phyloP scores from a whole-genome alignment of 768 basidiomycete genomes.

The Obba rivulosa region DNA sequence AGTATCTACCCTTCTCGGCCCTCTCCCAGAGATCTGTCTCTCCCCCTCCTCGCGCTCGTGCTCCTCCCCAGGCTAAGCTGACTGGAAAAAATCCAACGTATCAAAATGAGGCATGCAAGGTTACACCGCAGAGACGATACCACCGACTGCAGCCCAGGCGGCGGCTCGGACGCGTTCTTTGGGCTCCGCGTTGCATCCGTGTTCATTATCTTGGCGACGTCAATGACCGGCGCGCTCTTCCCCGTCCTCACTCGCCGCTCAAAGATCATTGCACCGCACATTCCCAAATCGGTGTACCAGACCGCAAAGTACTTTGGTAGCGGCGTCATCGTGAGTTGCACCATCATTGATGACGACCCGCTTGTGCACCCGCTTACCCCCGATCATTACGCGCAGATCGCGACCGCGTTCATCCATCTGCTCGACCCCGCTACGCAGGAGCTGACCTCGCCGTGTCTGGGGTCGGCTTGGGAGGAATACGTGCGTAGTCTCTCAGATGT shows the following conservation, averaged over 20 bases:
- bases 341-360: no score
- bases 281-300: constrained; percentile 63
- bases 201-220: constrained; percentile 66
- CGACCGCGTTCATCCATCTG: constrained; percentile 86
- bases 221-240: constrained; percentile 59
- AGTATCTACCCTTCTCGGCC: not conserved
- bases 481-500: constrained; percentile 38
- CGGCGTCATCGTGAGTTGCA: constrained; percentile 67
- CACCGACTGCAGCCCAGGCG: constrained; percentile 43
- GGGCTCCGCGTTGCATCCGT: constrained; percentile 64
- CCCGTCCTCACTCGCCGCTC: constrained; percentile 59
- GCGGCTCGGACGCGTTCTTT: constrained; percentile 43
- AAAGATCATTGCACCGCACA: constrained; percentile 35
- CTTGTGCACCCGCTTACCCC: not conserved
- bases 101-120: not conserved
- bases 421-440: constrained; percentile 70
- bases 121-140: constrained; percentile 8
- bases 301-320: constrained; percentile 91
- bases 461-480: constrained; percentile 66
- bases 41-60: not conserved
- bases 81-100: no score
- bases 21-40: not conserved
- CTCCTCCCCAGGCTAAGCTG: not conserved
- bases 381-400: constrained; percentile 46
- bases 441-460: constrained; percentile 65